phyloP scores from a whole-genome alignment of 208 protist genomes.

The Wallacemonas sp. region DNA sequence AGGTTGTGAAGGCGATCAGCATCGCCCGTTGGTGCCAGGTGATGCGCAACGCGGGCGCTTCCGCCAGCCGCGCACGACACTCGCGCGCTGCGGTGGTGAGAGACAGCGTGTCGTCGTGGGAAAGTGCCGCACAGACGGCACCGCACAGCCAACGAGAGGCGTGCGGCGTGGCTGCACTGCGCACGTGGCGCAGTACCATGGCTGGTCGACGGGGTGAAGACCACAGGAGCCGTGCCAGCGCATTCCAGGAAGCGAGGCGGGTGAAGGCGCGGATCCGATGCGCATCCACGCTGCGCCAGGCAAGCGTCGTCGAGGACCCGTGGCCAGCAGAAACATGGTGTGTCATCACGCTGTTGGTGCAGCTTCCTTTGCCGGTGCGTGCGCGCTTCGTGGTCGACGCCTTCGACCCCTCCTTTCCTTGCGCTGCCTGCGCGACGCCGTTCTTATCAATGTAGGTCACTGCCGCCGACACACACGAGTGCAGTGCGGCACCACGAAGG shows the following conservation, averaged over 20 bases:
- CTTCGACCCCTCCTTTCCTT: too few relatives aligned
- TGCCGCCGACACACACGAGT: background rate
- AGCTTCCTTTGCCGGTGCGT: too few relatives aligned
- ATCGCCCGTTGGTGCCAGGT: background rate
- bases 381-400: background rate
- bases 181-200: background rate
- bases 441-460: too few relatives aligned
- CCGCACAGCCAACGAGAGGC: background rate
- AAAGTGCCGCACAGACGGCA: background rate
- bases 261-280: background rate
- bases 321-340: too few relatives aligned
- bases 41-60: slow-evolving; percentile 1
- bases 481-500: background rate
- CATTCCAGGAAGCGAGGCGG: slow-evolving; percentile 3
- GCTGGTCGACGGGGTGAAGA: background rate
- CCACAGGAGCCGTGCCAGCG: background rate
- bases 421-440: too few relatives aligned
- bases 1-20: background rate
- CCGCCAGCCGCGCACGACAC: background rate
- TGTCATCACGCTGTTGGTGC: too few relatives aligned
- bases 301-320: too few relatives aligned
- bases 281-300: background rate
- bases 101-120: background rate
- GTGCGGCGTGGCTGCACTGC: background rate
- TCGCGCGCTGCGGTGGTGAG: background rate